Evolutionary conservation across 441 rosid genomes (phyloP).

Genomic region (Populus hybrid): DNA sequence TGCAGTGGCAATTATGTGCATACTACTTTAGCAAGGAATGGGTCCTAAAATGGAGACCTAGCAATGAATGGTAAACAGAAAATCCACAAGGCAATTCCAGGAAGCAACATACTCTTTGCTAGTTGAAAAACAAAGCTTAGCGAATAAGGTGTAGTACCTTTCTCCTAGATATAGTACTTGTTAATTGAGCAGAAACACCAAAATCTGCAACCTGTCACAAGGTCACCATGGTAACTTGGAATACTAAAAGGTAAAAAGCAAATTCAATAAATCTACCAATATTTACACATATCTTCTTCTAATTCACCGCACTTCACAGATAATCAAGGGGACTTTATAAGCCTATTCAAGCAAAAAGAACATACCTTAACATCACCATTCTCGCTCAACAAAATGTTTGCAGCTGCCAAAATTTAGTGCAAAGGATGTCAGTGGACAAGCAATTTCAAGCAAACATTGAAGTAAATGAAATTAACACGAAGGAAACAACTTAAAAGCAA

Average conservation of each 20-base stretch:
- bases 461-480: not conserved
- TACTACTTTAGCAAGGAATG: not conserved
- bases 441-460: slow-evolving; percentile 8
- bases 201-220: slow-evolving; percentile 92
- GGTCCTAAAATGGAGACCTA: slow-evolving; percentile 3
- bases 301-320: slow-evolving; percentile 2
- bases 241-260: slow-evolving; percentile 7
- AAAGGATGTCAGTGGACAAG: slow-evolving; percentile 27
- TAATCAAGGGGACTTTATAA: slow-evolving; percentile 5
- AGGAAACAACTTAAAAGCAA: slow-evolving; percentile 1
- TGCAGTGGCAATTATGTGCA: not conserved
- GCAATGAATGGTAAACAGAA: not conserved
- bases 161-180: slow-evolving; percentile 96
- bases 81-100: not conserved
- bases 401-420: slow-evolving; percentile 61
- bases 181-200: slow-evolving; percentile 97
- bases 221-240: slow-evolving; percentile 22
- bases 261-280: not conserved
- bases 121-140: not conserved
- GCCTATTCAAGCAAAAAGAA: slow-evolving; percentile 17
- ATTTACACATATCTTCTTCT: not conserved
- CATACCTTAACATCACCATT: slow-evolving; percentile 97
- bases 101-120: not conserved
- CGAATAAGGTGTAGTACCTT: slow-evolving; percentile 54
- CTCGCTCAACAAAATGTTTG: slow-evolving; percentile 90